Base-by-base conservation (phyloP, 805 yeast genomes). In the Nakazawaea sp. region DNA sequence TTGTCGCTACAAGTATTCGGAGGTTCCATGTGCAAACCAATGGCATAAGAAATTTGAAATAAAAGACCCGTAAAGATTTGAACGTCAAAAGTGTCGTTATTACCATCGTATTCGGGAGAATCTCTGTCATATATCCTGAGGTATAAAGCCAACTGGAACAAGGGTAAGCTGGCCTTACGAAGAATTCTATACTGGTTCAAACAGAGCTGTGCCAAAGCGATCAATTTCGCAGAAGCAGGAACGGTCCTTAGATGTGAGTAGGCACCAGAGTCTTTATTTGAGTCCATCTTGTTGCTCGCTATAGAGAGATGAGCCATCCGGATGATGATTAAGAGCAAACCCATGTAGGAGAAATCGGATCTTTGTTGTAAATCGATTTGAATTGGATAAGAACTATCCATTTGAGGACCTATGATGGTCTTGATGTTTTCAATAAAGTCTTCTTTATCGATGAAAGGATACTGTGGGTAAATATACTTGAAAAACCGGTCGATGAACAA, bases 81-180 rank as follows among this genome's bases (percentile, higher is more conserved):
- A 0, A 66, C 51, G 30, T 66, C 71, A 3, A 62, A 55, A 5
- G 62, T 56, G 32, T 66, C 72, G 1, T 62, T 55, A 16, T 70
- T 73, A 46, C 68, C 72, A 23, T 72, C 71, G 43, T 64, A 68
- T 42, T 68, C 75, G 0, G 78, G 78, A 0, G 75, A 58, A 43
- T 53, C 52, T 28, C 47, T 57, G 43, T 49, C 62, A 42, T 72
- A 71, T 3, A 63, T 41, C 37, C 68, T 57, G 16, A 64, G 47
- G 33, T 55, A 63, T 23, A 70, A 37, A n/a, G 69, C 53, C 18
- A 63, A 59, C 47, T 72, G 79, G 30, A 74, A 43, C 4, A 69
- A 51, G 0, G 61, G 49, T 25, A 72, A 42, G 31, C 62, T 64
- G 4, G 68, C 51, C 36, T 55, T 50, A 27, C 68, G 48, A 36